Percentiles rank a stretch among this genome's conserved stretches.
These are phyloP conservation scores for Yamadazyma phyllophila DNA, from an alignment of 805 yeast genomes.

Conservation along the genomic window DNA sequence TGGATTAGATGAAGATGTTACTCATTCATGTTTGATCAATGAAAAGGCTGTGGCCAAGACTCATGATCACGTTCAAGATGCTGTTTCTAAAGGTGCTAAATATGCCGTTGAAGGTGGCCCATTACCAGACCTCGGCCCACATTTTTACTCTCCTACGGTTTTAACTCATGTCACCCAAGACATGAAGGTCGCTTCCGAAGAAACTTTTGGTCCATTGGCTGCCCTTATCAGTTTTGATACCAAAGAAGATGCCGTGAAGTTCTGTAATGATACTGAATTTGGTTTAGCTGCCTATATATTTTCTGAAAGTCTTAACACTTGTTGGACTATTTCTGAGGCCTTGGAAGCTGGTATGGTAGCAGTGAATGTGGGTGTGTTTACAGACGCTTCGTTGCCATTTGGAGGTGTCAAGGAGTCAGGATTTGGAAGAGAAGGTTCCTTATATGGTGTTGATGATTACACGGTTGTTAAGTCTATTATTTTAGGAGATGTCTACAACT, in stretches of 20 bases:
- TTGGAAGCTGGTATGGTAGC: slow-evolving; percentile 67
- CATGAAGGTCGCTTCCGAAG: slow-evolving; percentile 52
- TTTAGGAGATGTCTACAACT: slow-evolving; percentile 42
- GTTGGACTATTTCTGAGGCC: slow-evolving; percentile 52
- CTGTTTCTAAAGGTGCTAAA: slow-evolving; percentile 53
- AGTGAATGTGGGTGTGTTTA: slow-evolving; percentile 56
- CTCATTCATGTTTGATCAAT: slow-evolving; percentile 60
- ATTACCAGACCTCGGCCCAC: slow-evolving; percentile 46
- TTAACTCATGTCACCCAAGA: slow-evolving; percentile 49
- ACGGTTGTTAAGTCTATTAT: slow-evolving; percentile 53
- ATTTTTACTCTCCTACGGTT: slow-evolving; percentile 56
- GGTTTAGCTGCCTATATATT: slow-evolving; percentile 64
- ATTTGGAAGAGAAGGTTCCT: slow-evolving; percentile 78
- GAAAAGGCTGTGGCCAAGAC: slow-evolving; percentile 51
- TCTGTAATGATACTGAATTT: slow-evolving; percentile 53
- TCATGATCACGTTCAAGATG: slow-evolving; percentile 53
- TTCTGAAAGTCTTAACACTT: slow-evolving; percentile 48
- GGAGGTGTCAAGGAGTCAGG: slow-evolving; percentile 82
- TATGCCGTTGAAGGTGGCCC: slow-evolving; percentile 52
- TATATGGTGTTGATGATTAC: slow-evolving; percentile 74
- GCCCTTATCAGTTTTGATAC: slow-evolving; percentile 55
- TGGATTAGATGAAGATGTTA: slow-evolving; percentile 49
- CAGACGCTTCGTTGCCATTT: slow-evolving; percentile 62
- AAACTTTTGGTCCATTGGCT: slow-evolving; percentile 66
- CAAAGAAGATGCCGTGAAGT: slow-evolving; percentile 49